Percentiles rank a stretch among this genome's conserved stretches.
Evolutionary conservation across 495 filamentous ascomycete species (phyloP).

Genomic region (Xylaria venustula): DNA sequence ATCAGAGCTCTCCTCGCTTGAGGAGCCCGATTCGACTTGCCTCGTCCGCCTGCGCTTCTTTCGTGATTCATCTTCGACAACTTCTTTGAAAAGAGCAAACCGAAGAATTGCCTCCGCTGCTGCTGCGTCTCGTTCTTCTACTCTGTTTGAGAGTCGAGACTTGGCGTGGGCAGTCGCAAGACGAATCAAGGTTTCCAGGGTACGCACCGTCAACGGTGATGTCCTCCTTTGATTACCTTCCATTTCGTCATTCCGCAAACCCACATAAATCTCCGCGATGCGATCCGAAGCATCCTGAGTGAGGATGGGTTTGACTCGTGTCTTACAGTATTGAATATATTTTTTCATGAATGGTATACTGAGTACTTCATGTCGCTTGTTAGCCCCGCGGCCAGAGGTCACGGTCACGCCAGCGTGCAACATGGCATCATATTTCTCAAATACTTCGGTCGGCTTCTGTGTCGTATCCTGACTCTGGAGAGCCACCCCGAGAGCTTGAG

Average conservation of each 20-base stretch:
- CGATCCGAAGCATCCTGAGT: constrained; percentile 92
- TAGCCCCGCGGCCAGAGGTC: constrained; percentile 65
- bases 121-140: constrained; percentile 87
- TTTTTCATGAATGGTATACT: constrained; percentile 99
- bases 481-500: constrained; percentile 86
- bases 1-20: constrained; percentile 37
- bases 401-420: constrained; percentile 87
- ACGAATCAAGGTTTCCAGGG: constrained; percentile 95
- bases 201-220: constrained; percentile 93
- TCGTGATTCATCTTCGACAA: constrained; percentile 81
- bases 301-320: constrained; percentile 82
- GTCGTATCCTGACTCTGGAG: constrained; percentile 73
- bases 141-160: constrained; percentile 83
- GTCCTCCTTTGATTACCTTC: constrained; percentile 92
- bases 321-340: constrained; percentile 98
- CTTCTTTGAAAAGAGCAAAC: constrained; percentile 97
- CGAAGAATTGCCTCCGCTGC: constrained; percentile 87
- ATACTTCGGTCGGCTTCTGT: constrained; percentile 77
- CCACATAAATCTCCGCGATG: constrained; percentile 89
- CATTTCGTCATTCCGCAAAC: constrained; percentile 92
- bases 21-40: constrained; percentile 34
- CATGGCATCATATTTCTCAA: constrained; percentile 95
- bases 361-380: constrained; percentile 83
- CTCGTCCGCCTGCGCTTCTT: constrained; percentile 65
- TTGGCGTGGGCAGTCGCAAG: constrained; percentile 96